Base-by-base conservation (phyloP, 192 early-diverging fungal species). In the Coemansia reversa region DNA sequence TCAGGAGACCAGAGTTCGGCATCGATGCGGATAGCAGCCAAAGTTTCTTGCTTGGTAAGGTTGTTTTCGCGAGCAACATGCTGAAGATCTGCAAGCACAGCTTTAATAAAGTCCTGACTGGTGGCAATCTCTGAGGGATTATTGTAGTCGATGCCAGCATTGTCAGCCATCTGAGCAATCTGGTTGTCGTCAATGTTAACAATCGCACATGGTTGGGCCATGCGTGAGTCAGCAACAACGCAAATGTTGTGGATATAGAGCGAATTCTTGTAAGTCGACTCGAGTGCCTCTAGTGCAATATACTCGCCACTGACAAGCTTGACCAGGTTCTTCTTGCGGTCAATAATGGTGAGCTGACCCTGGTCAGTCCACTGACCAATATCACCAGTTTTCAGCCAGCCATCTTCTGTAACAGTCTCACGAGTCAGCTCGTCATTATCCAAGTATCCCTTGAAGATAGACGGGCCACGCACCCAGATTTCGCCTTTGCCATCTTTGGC, bases 311-410 rank as follows among this genome's bases (percentile, higher is more conserved):
- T 86, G 12, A 86, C 82, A 55, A 95, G 80, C 69, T 96, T 98
- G 71, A 98, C 90, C 39, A 98, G 84, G 71, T 97, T 98, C 89
- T 97, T 98, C 66, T 88, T 92, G 57, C 96, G 87, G 71, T 98
- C 96, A 73, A 98, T 98, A 60, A 98, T 89, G 30, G 85, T 72
- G 19, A 98, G 74, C 57, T 90, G 84, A 30, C 94, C 94, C 58
- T 94, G 90, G 2, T 83, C 72, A 51, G 87, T 84, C 89, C 89
- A 92, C 82, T 94, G 90, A 56, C 88, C 96, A 75, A 98, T 92
- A 79, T 94, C 94, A 35, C 94, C 94, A 35, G 93, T 95, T 78
- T 84, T 88, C 49, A 96, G 68, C 94, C 94, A 96, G 12, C 90
- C 90, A 70, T 95, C 93, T 30, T 84, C 84, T 28, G 89, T 93